These are phyloP conservation scores for Tetraselmis striata DNA, from an alignment of 139 green algal species.

Conservation along the genomic window DNA sequence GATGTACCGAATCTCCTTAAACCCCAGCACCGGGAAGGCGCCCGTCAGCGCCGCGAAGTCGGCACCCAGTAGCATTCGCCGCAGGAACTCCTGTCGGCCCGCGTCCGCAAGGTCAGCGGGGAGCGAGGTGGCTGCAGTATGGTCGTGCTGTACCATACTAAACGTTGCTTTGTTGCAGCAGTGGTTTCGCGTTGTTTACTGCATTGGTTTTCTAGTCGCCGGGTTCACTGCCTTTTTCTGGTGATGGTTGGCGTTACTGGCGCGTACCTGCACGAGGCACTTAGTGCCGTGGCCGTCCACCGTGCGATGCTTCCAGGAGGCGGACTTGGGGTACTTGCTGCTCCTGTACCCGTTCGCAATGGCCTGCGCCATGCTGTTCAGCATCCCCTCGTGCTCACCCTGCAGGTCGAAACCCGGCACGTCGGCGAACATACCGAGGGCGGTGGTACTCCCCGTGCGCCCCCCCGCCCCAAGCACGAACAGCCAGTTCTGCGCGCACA, in stretches of 20 bases:
- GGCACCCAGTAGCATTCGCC: neutral
- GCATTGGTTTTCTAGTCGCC: no score
- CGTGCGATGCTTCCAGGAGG: neutral
- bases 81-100: neutral
- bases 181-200: no score
- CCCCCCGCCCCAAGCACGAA: neutral
- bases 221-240: no score
- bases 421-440: neutral
- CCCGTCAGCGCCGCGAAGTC: neutral
- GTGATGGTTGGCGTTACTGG: no score
- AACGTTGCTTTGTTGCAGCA: no score
- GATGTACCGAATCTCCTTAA: neutral
- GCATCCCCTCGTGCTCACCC: neutral
- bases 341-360: neutral
- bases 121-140: no score
- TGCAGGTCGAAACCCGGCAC: neutral
- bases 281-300: neutral
- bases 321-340: neutral
- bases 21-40: neutral
- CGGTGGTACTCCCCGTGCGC: neutral
- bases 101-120: no score
- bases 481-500: neutral
- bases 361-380: neutral
- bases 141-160: no score
- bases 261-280: neutral